A percentile compares a stretch with the other conserved stretches of the same genome.
phyloP scores from a whole-genome alignment of 331 rosid genomes.

The Malus hybrid region DNA sequence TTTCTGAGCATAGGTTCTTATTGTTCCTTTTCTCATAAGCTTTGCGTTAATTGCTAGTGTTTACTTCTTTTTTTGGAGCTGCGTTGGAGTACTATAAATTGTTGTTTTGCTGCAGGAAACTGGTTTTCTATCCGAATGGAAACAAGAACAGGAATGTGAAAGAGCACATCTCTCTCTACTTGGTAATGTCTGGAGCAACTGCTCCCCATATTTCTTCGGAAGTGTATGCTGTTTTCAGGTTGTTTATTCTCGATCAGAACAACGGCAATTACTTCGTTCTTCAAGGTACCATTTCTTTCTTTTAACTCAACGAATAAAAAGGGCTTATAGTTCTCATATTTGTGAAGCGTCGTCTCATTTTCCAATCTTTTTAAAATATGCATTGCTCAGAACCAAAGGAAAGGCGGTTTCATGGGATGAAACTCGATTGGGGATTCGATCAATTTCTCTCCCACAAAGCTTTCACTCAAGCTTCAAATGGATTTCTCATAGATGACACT shows the following conservation, averaged over 20 bases:
- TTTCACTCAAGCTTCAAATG: conserved; percentile 38
- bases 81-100: too few relatives aligned
- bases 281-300: conserved; percentile 25
- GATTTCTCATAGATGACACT: conserved; percentile 43
- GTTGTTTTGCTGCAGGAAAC: too few relatives aligned
- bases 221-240: conserved; percentile 22
- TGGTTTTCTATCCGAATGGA: conserved; percentile 38
- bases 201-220: too few relatives aligned
- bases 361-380: background rate
- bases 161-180: conserved; percentile 30
- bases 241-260: conserved; percentile 52
- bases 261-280: conserved; percentile 41
- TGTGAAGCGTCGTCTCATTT: background rate
- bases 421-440: conserved; percentile 49
- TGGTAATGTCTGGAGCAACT: conserved; percentile 32
- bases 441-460: conserved; percentile 39
- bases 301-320: background rate
- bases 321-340: too few relatives aligned
- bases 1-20: too few relatives aligned
- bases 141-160: conserved; percentile 36
- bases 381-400: conserved; percentile 36
- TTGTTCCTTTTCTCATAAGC: background rate
- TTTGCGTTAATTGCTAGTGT: background rate
- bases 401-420: conserved; percentile 42
- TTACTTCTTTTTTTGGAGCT: too few relatives aligned